A percentile compares a stretch with the other conserved stretches of the same genome.
phyloP scores from a whole-genome alignment of 2,329 filamentous ascomycete genomes.

The Aureobasidium zeae region DNA sequence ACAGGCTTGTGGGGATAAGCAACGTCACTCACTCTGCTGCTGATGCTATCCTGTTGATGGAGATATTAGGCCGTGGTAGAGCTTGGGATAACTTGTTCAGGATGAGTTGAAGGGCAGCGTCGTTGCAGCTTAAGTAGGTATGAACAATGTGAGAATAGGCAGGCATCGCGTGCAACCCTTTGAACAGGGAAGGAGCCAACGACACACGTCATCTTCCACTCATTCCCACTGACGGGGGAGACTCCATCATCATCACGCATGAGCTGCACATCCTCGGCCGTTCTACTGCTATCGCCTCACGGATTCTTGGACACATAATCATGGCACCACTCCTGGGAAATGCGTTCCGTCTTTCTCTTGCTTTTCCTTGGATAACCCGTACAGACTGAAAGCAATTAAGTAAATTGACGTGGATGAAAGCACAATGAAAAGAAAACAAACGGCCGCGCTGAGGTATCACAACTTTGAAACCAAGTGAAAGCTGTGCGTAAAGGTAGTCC shows the following conservation, averaged over 20 bases:
- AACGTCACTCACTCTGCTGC: constrained; percentile 7
- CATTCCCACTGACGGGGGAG: too few relatives aligned
- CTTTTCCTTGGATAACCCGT: constrained; percentile 7
- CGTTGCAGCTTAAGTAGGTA: not conserved
- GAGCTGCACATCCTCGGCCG: too few relatives aligned
- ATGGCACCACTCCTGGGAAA: too few relatives aligned
- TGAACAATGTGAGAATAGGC: not conserved
- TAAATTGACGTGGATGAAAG: constrained; percentile 18
- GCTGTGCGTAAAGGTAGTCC: constrained; percentile 18
- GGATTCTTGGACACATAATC: too few relatives aligned
- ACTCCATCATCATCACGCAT: not conserved
- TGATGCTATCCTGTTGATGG: constrained; percentile 5
- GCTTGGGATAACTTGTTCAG: not conserved
- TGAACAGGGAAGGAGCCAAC: constrained; percentile 1
- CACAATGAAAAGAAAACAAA: constrained; percentile 15
- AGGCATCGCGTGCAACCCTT: constrained; percentile 3
- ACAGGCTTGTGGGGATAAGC: not conserved
- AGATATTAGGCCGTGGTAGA: constrained; percentile 1
- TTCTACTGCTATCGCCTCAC: too few relatives aligned
- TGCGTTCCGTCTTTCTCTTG: constrained; percentile 8
- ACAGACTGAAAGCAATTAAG: constrained; percentile 15
- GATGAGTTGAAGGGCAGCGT: not conserved
- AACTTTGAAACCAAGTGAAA: constrained; percentile 21
- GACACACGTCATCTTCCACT: too few relatives aligned
- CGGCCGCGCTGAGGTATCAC: constrained; percentile 27